Base-by-base conservation (phyloP, 108 stramenopile genomes). In the Nitzschia sp. region DNA sequence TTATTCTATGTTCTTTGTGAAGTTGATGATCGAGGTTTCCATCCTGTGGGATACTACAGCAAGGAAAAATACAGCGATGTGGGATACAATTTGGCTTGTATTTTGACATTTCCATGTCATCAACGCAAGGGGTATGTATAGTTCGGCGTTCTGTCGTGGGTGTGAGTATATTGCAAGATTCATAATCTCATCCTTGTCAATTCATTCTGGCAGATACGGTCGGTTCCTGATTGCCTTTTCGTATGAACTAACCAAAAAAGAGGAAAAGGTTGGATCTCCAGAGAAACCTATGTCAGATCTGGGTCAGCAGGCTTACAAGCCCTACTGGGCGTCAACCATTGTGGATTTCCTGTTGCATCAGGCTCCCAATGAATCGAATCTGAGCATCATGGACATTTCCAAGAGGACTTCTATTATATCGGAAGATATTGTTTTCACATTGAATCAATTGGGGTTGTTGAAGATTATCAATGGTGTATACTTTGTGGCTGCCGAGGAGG, bases 41-140 rank as follows among this genome's bases (percentile, higher is more conserved):
- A 96, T 75, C 86, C 97, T 22, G 97, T 99, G 8, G 99, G 99
- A 55, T 99, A 98, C 72, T 99, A 87, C 82, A 89, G 87, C 69
- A 99, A 99, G 86, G 99, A 99, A 76, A 99, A 99, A 81, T 96
- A 97, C 65, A 88, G 86, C 29, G 97, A 98, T 70, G 94, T 98
- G 11, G 99, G 97, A 21, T 99, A 97, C 86, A 99, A 99, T 73
- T 80, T 99, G 29, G 98, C 99, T 15, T 99, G 99, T 71, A 99
- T 99, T 61, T 82, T 99, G 20, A 98, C 97, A 9, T 97, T 99
- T 82, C 99, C 99, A 15, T 83, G 93, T 12, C 95, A 95, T 72
- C 99, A 99, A 88, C 80, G 98, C 41, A 97, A 98, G 76, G 99
- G 99, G 9, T 62, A 48, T 3, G 46, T 48, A 6, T 48, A n/a